Base-by-base conservation (phyloP, 2,329 filamentous ascomycete species). In the Aschersonia sp. region DNA sequence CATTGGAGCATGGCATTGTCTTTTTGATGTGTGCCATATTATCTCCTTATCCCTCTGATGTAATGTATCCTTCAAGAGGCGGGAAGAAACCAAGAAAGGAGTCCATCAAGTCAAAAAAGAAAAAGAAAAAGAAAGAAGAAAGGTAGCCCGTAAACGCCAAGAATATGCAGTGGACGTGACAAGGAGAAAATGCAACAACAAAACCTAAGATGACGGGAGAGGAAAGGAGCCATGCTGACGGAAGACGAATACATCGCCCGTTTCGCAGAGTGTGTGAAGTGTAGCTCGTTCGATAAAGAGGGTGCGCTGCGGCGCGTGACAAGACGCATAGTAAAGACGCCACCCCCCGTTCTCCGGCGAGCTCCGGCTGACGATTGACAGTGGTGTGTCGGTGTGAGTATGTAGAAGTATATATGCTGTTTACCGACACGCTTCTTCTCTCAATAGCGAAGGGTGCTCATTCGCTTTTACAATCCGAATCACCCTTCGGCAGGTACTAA, bases 401-500 rank as follows among this genome's bases (percentile, higher is more conserved):
- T 35, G 40, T 28, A 43, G 40, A 46, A 38, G 28, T 52, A 50
- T 54, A 31, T 46, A 46, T 48, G 35, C 35, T 38, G 35, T 9
- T 7, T 38, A 38, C 3, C 35, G 35, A 38, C 35, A 38, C 12
- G 35, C 35, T 38, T 38, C 12, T 12, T 38, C 35, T 38, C 12
- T 7, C 9, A 7, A 30, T 32, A 29, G 30, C 45, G 28, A 12
- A 30, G n/a, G 28, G 30, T 12, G 5, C 12, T 12, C 29, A 30
- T 20, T 10, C 29, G 40, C 31, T 28, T 43, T 43, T 30, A 5
- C 28, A 30, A n/a, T 42, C 20, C 28, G 31, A 47, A 28, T 47
- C 28, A 47, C 9, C 47, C 43, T 51, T 63, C 59, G 38, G 59
- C 60, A 30, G 62, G 52, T 20, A 65, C 58, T 31, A 64, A 58